Evolutionary conservation across 2,329 filamentous ascomycete species (phyloP).

Genomic region (Pseudonectria buxi): DNA sequence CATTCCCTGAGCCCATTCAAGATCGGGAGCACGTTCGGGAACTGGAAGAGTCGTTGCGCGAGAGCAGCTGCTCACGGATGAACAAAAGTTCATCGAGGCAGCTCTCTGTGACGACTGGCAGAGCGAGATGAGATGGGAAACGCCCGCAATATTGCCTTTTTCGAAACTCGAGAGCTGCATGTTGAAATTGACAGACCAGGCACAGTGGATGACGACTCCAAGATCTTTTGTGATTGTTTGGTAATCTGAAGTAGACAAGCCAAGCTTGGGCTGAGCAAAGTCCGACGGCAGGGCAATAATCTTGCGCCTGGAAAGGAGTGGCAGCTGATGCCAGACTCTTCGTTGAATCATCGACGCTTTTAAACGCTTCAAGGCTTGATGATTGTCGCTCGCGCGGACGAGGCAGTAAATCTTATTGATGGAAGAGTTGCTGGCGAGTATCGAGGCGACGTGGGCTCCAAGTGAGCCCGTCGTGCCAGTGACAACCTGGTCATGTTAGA

Average conservation of each 20-base stretch:
- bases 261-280: conserved; percentile 7
- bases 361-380: conserved; percentile 1
- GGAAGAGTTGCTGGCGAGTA: conserved; percentile 51
- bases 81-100: conserved; percentile 43
- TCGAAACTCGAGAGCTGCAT: conserved; percentile 45
- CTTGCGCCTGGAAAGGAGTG: conserved; percentile 17
- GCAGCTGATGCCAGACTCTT: conserved; percentile 25
- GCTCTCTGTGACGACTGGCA: conserved; percentile 18
- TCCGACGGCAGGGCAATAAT: conserved; percentile 14
- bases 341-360: conserved; percentile 21
- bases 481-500: conserved; percentile 31
- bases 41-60: conserved; percentile 29
- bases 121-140: conserved; percentile 37
- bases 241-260: conserved; percentile 21
- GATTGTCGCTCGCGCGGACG: conserved; percentile 33
- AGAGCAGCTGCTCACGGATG: conserved; percentile 38
- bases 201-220: conserved; percentile 41
- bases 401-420: conserved; percentile 47
- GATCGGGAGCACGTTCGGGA: conserved; percentile 28
- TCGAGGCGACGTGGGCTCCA: conserved; percentile 52
- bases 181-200: conserved; percentile 53
- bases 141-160: conserved; percentile 37
- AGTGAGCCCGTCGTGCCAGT: conserved; percentile 61
- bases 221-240: conserved; percentile 25
- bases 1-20: conserved; percentile 34